These are phyloP conservation scores for Cnidoscolus chayamansa DNA, from an alignment of 441 rosid genomes.

Conservation along the genomic window DNA sequence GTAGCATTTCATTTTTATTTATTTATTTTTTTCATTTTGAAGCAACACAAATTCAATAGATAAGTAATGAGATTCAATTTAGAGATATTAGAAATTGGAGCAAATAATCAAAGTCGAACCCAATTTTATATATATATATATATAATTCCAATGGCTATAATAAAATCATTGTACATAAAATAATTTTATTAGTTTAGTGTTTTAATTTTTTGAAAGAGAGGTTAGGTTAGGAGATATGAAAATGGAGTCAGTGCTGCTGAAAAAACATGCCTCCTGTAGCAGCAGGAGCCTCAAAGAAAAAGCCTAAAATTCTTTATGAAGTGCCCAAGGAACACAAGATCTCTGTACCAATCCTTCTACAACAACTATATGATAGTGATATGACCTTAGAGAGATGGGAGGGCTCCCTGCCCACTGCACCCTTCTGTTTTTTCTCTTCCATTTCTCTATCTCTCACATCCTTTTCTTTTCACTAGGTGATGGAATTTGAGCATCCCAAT, in stretches of 20 bases:
- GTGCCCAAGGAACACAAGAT: neutral
- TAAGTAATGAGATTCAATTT: no score
- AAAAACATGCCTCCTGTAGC: neutral
- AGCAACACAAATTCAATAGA: no score
- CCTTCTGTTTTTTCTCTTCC: neutral
- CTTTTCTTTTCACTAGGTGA: slow-evolving; percentile 15
- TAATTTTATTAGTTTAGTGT: no score
- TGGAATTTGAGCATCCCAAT: slow-evolving; percentile 60
- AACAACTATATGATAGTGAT: slow-evolving; percentile 36
- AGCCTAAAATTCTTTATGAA: neutral
- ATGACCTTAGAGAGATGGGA: slow-evolving; percentile 22
- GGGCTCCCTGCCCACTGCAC: slow-evolving; percentile 39
- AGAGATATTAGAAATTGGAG: no score
- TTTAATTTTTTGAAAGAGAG: neutral
- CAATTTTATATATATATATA: no score
- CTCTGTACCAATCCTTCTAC: neutral
- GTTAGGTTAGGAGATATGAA: neutral
- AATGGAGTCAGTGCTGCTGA: neutral
- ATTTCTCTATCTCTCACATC: neutral
- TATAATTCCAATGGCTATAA: no score
- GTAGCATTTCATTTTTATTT: no score
- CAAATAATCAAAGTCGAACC: no score
- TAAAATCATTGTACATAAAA: no score
- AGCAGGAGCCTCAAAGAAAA: neutral
- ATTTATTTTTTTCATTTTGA: no score